These are phyloP conservation scores for Backusella luteola DNA, from an alignment of 192 early-diverging fungal genomes.

Conservation along the genomic window DNA sequence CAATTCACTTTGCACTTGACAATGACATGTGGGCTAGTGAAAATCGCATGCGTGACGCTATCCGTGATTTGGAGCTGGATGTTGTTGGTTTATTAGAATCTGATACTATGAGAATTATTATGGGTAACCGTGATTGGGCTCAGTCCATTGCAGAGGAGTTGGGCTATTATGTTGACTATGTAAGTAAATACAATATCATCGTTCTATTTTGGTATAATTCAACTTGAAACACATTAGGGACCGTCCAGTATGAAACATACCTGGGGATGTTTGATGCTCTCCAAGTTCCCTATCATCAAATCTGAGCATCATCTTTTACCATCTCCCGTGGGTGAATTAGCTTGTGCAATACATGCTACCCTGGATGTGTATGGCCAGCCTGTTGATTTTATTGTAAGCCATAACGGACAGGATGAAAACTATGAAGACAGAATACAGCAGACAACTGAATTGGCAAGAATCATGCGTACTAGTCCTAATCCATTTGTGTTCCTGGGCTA, in stretches of 20 bases:
- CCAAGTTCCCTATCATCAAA: constrained; percentile 78
- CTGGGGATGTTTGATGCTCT: constrained; percentile 83
- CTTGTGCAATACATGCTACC: constrained; percentile 86
- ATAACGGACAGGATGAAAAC: constrained; percentile 84
- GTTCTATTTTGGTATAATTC: neutral
- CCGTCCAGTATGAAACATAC: constrained; percentile 86
- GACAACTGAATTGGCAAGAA: constrained; percentile 74
- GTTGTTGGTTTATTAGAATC: constrained; percentile 80
- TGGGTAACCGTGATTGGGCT: constrained; percentile 81
- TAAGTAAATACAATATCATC: constrained; percentile 15
- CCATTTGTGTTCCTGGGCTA: constrained; percentile 82
- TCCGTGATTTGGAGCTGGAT: constrained; percentile 77
- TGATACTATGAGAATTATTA: constrained; percentile 77
- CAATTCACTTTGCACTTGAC: constrained; percentile 83
- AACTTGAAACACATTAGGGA: constrained; percentile 38
- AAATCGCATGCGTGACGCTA: constrained; percentile 64
- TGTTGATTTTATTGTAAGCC: constrained; percentile 79
- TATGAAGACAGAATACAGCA: constrained; percentile 70
- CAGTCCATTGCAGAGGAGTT: constrained; percentile 78
- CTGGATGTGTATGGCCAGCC: constrained; percentile 76
- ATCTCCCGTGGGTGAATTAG: constrained; percentile 77
- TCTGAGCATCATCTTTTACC: constrained; percentile 77
- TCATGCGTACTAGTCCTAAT: constrained; percentile 71
- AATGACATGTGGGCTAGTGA: constrained; percentile 85
- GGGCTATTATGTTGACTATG: constrained; percentile 75